Evolutionary conservation across 1,284 basidiomycete species (phyloP).

Genomic region (Tetrapyrgos nigripes): DNA sequence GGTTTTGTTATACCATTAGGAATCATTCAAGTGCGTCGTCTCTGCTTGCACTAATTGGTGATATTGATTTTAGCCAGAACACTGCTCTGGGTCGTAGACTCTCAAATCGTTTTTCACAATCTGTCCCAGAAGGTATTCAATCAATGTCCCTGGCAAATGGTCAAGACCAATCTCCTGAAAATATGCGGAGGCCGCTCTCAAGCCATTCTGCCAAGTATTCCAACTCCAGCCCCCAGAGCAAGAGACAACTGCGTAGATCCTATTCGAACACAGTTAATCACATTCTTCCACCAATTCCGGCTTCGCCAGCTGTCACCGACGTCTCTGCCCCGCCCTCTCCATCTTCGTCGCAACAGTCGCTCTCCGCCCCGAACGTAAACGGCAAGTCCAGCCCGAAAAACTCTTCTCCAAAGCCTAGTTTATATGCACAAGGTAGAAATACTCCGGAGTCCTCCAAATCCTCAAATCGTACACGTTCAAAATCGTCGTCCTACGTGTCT

Average conservation of each 20-base stretch:
- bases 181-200: conserved; percentile 9
- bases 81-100: conserved; percentile 77
- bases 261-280: conserved; percentile 29
- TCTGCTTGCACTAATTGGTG: neutral
- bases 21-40: conserved; percentile 73
- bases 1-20: conserved; percentile 91
- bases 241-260: neutral
- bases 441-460: conserved; percentile 42
- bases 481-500: conserved; percentile 56
- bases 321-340: conserved; percentile 36
- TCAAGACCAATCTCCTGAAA: neutral
- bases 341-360: conserved; percentile 11
- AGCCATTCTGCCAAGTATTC: conserved; percentile 2
- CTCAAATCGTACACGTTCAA: conserved; percentile 46
- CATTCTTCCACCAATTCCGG: conserved; percentile 65
- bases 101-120: conserved; percentile 50
- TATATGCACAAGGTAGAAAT: conserved; percentile 18
- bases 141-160: conserved; percentile 14
- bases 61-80: conserved; percentile 52
- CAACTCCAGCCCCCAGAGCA: neutral
- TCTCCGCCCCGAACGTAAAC: neutral
- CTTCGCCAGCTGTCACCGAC: conserved; percentile 62
- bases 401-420: conserved; percentile 6
- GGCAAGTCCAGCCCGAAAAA: conserved; percentile 3
- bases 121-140: conserved; percentile 26